Conservation (phyloP, 2,329 filamentous ascomycete species). For the Peltaster fructicola region DNA sequence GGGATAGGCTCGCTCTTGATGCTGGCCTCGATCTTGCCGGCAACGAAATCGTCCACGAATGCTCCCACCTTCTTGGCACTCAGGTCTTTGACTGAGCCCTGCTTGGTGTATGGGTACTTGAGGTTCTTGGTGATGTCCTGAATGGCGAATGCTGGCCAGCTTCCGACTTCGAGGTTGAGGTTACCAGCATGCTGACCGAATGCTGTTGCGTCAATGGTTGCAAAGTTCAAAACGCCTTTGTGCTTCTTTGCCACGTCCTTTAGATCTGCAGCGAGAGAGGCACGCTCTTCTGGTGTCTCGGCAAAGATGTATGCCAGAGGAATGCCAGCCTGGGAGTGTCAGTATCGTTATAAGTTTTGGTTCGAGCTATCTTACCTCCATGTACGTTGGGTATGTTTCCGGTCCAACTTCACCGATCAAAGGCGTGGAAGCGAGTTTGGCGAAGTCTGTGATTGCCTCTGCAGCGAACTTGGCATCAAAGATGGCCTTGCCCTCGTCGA, state of each 20-base stretch:
- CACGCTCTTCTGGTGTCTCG: slow-evolving; percentile 78
- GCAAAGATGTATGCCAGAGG: slow-evolving; percentile 97
- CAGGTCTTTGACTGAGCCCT: slow-evolving; percentile 63
- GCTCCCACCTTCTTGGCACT: slow-evolving; percentile 53
- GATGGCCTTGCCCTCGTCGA: slow-evolving; percentile 85
- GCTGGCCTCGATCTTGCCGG: slow-evolving; percentile 82
- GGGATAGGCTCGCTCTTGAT: slow-evolving; percentile 97
- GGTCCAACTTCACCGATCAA: slow-evolving; percentile 91
- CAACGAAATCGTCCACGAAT: slow-evolving; percentile 72
- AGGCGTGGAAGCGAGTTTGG: slow-evolving; percentile 70
- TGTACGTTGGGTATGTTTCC: slow-evolving; percentile 91
- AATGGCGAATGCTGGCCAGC: slow-evolving; percentile 95
- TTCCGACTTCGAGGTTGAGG: slow-evolving; percentile 88
- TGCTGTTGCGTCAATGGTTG: slow-evolving; percentile 84
- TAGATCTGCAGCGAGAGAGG: slow-evolving; percentile 55
- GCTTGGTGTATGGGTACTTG: slow-evolving; percentile 64
- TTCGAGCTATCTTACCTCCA: slow-evolving; percentile 40
- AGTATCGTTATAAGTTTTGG: background rate
- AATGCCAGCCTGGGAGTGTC: slow-evolving; percentile 46
- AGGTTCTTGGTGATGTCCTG: slow-evolving; percentile 89
- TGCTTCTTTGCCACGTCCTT: slow-evolving; percentile 80
- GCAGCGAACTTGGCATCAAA: slow-evolving; percentile 68
- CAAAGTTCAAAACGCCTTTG: slow-evolving; percentile 93
- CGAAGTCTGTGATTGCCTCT: slow-evolving; percentile 65
- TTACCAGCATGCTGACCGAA: slow-evolving; percentile 92